A percentile compares a stretch with the other conserved stretches of the same genome.
Evolutionary conservation across 805 yeast genomes (phyloP).

Genomic region (Suhomyces prunicola): DNA sequence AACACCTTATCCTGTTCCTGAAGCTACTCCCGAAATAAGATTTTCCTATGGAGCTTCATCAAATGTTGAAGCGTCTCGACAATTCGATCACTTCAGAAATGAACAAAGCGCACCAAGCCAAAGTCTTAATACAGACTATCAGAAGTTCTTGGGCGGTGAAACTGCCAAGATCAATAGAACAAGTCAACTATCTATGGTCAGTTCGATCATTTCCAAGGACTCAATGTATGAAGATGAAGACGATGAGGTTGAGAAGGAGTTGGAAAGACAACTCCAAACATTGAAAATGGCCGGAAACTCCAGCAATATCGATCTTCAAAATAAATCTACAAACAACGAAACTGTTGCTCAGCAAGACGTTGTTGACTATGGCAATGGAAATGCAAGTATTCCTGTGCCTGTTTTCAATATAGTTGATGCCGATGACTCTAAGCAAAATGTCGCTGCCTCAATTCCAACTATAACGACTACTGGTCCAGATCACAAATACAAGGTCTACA

Average conservation of each 20-base stretch:
- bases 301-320: neutral
- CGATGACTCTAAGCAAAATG: neutral
- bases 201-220: conserved; percentile 40
- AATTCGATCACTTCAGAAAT: conserved; percentile 15
- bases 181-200: conserved; percentile 40
- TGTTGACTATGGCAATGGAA: neutral
- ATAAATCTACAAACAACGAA: no score
- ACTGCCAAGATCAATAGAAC: conserved; percentile 14
- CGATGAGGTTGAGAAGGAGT: conserved; percentile 34
- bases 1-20: neutral
- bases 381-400: conserved; percentile 4
- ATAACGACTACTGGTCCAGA: conserved; percentile 1
- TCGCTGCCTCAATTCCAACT: neutral
- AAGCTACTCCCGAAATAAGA: neutral
- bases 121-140: conserved; percentile 24
- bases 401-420: conserved; percentile 7
- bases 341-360: no score
- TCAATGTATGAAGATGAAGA: conserved; percentile 27
- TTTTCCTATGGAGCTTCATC: conserved; percentile 7
- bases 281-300: conserved; percentile 23
- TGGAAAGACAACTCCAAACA: conserved; percentile 35
- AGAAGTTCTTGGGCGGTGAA: conserved; percentile 19
- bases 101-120: conserved; percentile 8
- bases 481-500: neutral
- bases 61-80: conserved; percentile 8